phyloP scores from a whole-genome alignment of 345 rosid species.

The Aquilaria sinensis region DNA sequence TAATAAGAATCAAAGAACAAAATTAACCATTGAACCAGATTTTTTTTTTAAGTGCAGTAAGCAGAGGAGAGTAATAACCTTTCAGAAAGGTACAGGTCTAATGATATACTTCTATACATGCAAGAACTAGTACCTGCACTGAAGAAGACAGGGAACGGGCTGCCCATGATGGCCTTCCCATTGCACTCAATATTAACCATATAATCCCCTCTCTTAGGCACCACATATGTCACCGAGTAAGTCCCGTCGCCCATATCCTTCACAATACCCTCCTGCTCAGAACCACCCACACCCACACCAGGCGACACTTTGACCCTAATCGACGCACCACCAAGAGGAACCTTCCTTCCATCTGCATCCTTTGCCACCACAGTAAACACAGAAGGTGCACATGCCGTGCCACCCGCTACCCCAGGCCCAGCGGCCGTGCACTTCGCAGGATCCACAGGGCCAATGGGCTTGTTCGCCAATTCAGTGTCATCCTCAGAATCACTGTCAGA shows the following conservation, averaged over 20 bases:
- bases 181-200: constrained; percentile 88
- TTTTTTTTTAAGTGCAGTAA: background rate
- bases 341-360: constrained; percentile 88
- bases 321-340: constrained; percentile 64
- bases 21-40: background rate
- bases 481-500: constrained; percentile 74
- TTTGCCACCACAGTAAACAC: constrained; percentile 74
- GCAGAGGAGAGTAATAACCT: background rate
- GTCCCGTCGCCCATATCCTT: constrained; percentile 95
- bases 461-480: constrained; percentile 51
- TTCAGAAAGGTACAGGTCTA: background rate
- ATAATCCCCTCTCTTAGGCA: constrained; percentile 96
- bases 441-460: constrained; percentile 89
- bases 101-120: background rate
- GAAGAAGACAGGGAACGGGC: constrained; percentile 98
- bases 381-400: constrained; percentile 85
- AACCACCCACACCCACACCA: constrained; percentile 91
- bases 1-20: background rate
- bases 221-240: constrained; percentile 82
- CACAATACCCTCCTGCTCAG: constrained; percentile 83
- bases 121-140: constrained; percentile 62
- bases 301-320: constrained; percentile 78
- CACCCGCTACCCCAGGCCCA: constrained; percentile 90
- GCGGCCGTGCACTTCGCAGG: constrained; percentile 83
- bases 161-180: constrained; percentile 85